Evolutionary conservation across 805 yeast species (phyloP), one percentile per base, ranked within the genome.

Genomic region (Scheffersomyces lignosus): DNA sequence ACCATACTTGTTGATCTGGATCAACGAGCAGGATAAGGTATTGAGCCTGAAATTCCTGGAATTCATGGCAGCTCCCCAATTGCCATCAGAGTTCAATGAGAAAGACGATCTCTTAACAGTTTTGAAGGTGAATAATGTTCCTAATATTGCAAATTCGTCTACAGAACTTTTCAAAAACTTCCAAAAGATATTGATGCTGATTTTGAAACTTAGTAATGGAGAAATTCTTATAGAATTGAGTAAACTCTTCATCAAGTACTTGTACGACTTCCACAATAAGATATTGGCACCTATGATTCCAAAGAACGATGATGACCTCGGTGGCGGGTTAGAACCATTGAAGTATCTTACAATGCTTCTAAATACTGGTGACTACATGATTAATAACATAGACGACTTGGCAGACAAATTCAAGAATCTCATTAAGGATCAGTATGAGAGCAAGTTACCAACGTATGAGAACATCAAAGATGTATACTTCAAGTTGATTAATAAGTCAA

Each of bases 341-440:
- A 73, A 72, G 29, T 77, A 83, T 41, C 70, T 86, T 1, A 81
- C 93, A 18, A 65, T 87, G 54, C 75, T 89, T 7, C 63, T 91
- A 24, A 87, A 88, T 48, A 91, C 99, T 0, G 88, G 96, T 1
- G 96, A 91, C 55, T 93, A 90, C 57, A 82, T 96, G 41, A 77
- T 87, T 13, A 70, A 78, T 8, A 93, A 96, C 3, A 77, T 83
- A 2, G 73, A 73, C 9, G 97, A 93, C 54, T 63, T 93, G 30
- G 88, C 81, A 48, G 85, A 82, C 17, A 78, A 78, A 48, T 60
- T 54, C 66, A 66, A 31, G 49, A 72, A 58, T 55, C 64, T 60
- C 49, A 69, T 57, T 45, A 58, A 62, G 13, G 52, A 58, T 12
- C 58, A 61, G 15, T 59, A 59, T 34, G 52, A 66, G 9, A 64